phyloP scores from a whole-genome alignment of 2,329 filamentous ascomycete species.

The Zymoseptoria brevis region DNA sequence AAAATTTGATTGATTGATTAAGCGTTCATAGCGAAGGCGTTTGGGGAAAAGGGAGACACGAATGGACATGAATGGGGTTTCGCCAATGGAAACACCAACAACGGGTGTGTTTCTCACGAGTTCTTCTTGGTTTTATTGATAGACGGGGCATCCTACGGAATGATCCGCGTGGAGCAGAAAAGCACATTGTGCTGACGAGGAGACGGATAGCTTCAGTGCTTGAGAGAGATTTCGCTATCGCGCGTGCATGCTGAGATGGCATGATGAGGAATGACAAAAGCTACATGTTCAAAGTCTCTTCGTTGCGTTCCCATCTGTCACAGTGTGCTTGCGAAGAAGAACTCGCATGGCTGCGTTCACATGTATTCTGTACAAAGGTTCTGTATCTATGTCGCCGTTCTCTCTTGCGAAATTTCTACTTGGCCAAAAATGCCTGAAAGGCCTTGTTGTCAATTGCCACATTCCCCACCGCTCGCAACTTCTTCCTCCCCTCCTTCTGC shows the following conservation, averaged over 20 bases:
- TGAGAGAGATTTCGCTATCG: not conserved
- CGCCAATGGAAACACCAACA: not conserved
- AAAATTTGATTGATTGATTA: not conserved
- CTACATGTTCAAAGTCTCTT: not conserved
- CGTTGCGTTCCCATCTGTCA: not conserved
- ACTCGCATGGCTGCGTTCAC: not conserved
- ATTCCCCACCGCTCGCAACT: constrained; percentile 71
- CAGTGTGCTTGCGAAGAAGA: not conserved
- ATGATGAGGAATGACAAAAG: not conserved
- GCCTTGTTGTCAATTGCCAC: constrained; percentile 94
- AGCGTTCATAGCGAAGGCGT: not conserved
- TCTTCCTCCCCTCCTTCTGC: constrained; percentile 92
- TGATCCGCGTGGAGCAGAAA: not conserved
- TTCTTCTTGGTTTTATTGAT: not conserved
- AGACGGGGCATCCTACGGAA: not conserved
- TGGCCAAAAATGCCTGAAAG: constrained; percentile 88
- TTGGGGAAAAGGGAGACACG: not conserved
- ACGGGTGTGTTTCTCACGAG: not conserved
- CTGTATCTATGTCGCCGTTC: too few species aligned
- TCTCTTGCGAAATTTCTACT: too few species aligned
- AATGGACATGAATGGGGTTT: not conserved
- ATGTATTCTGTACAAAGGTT: too few species aligned
- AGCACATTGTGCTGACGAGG: too few species aligned
- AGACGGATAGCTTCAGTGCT: not conserved
- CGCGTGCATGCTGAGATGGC: not conserved